phyloP scores from a whole-genome alignment of 768 basidiomycete genomes.

The Aureoboletus auriporus region DNA sequence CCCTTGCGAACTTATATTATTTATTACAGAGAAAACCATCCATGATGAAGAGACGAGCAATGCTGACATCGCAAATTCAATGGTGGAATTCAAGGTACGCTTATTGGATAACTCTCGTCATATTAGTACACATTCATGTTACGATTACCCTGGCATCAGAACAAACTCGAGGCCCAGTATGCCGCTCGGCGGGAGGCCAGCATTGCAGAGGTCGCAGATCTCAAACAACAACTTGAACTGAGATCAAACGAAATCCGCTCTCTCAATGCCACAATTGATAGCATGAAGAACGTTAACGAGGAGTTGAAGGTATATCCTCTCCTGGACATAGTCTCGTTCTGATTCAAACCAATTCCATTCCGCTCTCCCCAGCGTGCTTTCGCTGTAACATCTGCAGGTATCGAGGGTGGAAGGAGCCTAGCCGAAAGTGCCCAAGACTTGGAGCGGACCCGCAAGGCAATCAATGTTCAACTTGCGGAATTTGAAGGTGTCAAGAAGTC shows the following conservation, averaged over 20 bases:
- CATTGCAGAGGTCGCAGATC: constrained; percentile 74
- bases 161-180: constrained; percentile 92
- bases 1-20: constrained; percentile 7
- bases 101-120: not conserved
- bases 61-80: constrained; percentile 77
- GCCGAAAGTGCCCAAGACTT: constrained; percentile 97
- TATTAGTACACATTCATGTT: not conserved
- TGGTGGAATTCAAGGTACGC: constrained; percentile 84
- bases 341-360: not conserved
- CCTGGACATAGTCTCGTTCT: constrained; percentile 4
- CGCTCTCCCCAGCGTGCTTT: constrained; percentile 73
- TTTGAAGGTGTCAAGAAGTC: constrained; percentile 99
- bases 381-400: constrained; percentile 94
- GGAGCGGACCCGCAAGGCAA: constrained; percentile 92
- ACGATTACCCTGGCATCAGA: constrained; percentile 41
- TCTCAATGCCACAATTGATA: constrained; percentile 83
- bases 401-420: constrained; percentile 94
- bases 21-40: constrained; percentile 77
- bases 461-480: constrained; percentile 96
- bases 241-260: constrained; percentile 79
- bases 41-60: constrained; percentile 84
- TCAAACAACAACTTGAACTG: constrained; percentile 88
- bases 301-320: constrained; percentile 81
- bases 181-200: constrained; percentile 90
- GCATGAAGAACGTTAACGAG: constrained; percentile 93